Evolutionary conservation across 345 rosid species (phyloP).

Genomic region (Carallia pectinifolia): DNA sequence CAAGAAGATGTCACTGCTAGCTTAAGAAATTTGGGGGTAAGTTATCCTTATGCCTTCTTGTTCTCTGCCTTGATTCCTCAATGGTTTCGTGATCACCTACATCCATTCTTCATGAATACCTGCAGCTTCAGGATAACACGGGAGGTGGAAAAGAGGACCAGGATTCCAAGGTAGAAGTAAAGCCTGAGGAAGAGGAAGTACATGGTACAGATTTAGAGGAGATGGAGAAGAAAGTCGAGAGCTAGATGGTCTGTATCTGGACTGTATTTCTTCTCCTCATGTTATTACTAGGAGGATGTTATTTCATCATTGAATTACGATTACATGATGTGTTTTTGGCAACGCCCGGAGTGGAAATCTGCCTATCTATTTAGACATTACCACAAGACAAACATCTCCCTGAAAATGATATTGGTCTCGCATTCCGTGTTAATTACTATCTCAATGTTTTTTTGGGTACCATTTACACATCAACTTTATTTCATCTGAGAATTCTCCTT

Average conservation of each 20-base stretch:
- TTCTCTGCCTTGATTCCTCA: neutral
- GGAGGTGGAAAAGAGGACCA: slow-evolving; percentile 40
- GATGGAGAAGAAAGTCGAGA: slow-evolving; percentile 25
- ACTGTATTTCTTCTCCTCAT: neutral
- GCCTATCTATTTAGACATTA: neutral
- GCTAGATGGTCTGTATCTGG: slow-evolving; percentile 21
- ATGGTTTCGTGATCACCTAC: neutral
- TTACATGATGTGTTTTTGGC: neutral
- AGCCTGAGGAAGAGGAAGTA: slow-evolving; percentile 29
- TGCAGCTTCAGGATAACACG: slow-evolving; percentile 57
- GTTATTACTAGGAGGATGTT: neutral
- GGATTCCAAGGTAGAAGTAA: slow-evolving; percentile 26
- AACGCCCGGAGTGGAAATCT: slow-evolving; percentile 1
- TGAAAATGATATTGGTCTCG: neutral
- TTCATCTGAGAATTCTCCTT: too few relatives aligned
- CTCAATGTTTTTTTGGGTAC: too few relatives aligned
- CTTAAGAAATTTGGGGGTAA: slow-evolving; percentile 66
- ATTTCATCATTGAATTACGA: neutral
- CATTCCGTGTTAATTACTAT: neutral
- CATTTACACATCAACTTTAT: too few relatives aligned
- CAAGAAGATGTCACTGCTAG: slow-evolving; percentile 74
- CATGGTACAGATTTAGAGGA: slow-evolving; percentile 23
- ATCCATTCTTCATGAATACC: slow-evolving; percentile 3
- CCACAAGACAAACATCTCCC: slow-evolving; percentile 8
- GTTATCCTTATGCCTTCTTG: slow-evolving; percentile 13